Percentiles rank a stretch among this genome's conserved stretches.
phyloP scores from a whole-genome alignment of 2,329 filamentous ascomycete genomes.

The Penicillium janthinellum region DNA sequence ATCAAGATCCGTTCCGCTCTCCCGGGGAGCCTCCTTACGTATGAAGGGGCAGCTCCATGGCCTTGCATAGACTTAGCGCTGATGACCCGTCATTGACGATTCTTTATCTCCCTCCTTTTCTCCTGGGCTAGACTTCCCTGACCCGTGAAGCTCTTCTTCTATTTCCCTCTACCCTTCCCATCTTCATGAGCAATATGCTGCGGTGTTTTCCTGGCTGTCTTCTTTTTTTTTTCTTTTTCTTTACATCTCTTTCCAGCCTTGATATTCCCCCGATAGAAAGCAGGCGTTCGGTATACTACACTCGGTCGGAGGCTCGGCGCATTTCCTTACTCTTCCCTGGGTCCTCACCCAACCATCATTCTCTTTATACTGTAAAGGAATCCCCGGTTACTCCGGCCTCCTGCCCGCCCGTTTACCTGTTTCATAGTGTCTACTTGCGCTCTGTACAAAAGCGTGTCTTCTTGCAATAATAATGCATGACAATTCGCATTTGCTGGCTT shows the following conservation, averaged over 20 bases:
- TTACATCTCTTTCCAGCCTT: slow-evolving; percentile 26
- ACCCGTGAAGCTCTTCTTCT: slow-evolving; percentile 26
- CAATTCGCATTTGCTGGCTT: slow-evolving; percentile 16
- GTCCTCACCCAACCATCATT: slow-evolving; percentile 9
- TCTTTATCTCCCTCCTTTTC: slow-evolving; percentile 29
- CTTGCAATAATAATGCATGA: slow-evolving; percentile 17
- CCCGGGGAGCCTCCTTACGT: slow-evolving; percentile 37
- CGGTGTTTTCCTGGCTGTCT: slow-evolving; percentile 20
- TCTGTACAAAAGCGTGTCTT: slow-evolving; percentile 39
- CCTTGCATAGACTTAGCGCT: slow-evolving; percentile 32
- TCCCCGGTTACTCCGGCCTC: slow-evolving; percentile 13
- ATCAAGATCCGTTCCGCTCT: slow-evolving; percentile 37
- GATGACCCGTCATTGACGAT: slow-evolving; percentile 31
- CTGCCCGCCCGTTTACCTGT: slow-evolving; percentile 19
- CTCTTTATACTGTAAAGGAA: slow-evolving; percentile 11
- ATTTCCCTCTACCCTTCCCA: slow-evolving; percentile 15
- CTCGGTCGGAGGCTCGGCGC: slow-evolving; percentile 36
- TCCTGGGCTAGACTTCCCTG: slow-evolving; percentile 33
- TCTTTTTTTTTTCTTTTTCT: slow-evolving; percentile 33
- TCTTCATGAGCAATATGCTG: slow-evolving; percentile 28
- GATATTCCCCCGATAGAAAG: slow-evolving; percentile 45
- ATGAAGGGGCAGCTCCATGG: slow-evolving; percentile 26
- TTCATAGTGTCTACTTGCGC: slow-evolving; percentile 17
- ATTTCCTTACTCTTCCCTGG: slow-evolving; percentile 25
- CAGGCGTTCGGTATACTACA: slow-evolving; percentile 41